A percentile compares a stretch with the other conserved stretches of the same genome.
Evolutionary conservation across 768 basidiomycete genomes (phyloP).

Genomic region (Pisolithus tinctorius): DNA sequence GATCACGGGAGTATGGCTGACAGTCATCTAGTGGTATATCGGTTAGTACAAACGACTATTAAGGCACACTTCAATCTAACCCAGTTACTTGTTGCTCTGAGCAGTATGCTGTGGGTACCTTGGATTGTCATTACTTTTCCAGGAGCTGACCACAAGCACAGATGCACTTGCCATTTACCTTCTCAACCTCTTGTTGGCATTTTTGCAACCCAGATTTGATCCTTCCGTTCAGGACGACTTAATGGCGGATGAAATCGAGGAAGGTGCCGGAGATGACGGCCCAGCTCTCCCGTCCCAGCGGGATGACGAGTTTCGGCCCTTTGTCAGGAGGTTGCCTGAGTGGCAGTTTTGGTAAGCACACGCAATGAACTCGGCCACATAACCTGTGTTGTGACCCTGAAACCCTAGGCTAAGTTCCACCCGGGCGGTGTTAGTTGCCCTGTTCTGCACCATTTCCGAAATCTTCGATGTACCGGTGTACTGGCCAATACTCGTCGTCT

Average conservation of each 20-base stretch:
- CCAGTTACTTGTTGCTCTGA: slow-evolving; percentile 3
- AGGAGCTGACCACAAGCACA: slow-evolving; percentile 19
- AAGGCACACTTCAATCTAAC: not conserved
- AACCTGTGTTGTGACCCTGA: no score
- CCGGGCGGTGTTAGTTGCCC: slow-evolving; percentile 75
- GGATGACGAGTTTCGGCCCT: slow-evolving; percentile 97
- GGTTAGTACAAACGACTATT: slow-evolving; percentile 43
- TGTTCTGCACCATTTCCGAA: slow-evolving; percentile 75
- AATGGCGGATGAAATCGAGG: slow-evolving; percentile 91
- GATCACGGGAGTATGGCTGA: slow-evolving; percentile 1
- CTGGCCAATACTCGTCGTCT: slow-evolving; percentile 97
- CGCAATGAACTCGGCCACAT: not conserved
- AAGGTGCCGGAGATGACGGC: slow-evolving; percentile 63
- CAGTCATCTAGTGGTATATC: slow-evolving; percentile 73
- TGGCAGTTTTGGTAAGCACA: slow-evolving; percentile 86
- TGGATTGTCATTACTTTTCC: not conserved
- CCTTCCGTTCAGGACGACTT: slow-evolving; percentile 92
- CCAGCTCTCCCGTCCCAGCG: slow-evolving; percentile 56
- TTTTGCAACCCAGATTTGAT: slow-evolving; percentile 97
- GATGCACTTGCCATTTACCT: slow-evolving; percentile 94
- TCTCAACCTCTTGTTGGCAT: slow-evolving; percentile 92
- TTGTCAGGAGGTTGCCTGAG: slow-evolving; percentile 90
- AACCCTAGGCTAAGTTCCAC: slow-evolving; percentile 78
- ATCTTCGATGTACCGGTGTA: slow-evolving; percentile 96
- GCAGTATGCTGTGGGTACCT: slow-evolving; percentile 62